Evolutionary conservation across 441 rosid species (phyloP).

Genomic region (Populus hybrid): DNA sequence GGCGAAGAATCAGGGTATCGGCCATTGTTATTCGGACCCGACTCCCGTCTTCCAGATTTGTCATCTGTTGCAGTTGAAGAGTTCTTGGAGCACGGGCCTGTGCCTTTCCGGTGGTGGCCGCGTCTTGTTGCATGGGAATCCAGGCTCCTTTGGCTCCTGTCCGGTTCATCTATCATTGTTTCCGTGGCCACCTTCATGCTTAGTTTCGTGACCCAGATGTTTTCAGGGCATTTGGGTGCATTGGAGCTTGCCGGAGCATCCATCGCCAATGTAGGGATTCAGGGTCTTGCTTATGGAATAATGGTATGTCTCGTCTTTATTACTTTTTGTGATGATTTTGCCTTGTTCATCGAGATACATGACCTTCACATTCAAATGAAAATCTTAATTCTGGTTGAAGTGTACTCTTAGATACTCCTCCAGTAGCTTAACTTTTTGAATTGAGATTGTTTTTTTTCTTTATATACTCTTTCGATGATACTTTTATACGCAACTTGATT

Average conservation of each 20-base stretch:
- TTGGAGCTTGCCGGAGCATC: conserved; percentile 89
- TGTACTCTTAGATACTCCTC: neutral
- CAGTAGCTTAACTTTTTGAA: too few relatives aligned
- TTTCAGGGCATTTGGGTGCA: conserved; percentile 75
- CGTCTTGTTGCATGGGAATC: conserved; percentile 77
- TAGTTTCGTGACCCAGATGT: conserved; percentile 80
- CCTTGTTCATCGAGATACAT: neutral
- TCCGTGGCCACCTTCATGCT: conserved; percentile 82
- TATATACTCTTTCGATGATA: neutral
- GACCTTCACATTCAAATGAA: neutral
- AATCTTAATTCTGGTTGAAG: neutral
- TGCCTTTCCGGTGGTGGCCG: conserved; percentile 69
- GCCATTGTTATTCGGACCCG: conserved; percentile 50
- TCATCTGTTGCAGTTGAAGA: conserved; percentile 63
- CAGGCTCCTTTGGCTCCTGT: conserved; percentile 69
- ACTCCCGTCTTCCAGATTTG: conserved; percentile 50
- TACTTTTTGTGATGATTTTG: too few relatives aligned
- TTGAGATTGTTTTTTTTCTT: too few relatives aligned
- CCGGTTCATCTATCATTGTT: conserved; percentile 68
- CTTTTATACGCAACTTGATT: neutral
- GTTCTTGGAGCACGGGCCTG: conserved; percentile 39
- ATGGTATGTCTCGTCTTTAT: conserved; percentile 46
- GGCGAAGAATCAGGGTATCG: conserved; percentile 36
- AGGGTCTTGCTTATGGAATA: conserved; percentile 92
- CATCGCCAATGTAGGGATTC: conserved; percentile 84